Conservation (phyloP, 306 rosid genomes). For the Crataegus laevigata region DNA sequence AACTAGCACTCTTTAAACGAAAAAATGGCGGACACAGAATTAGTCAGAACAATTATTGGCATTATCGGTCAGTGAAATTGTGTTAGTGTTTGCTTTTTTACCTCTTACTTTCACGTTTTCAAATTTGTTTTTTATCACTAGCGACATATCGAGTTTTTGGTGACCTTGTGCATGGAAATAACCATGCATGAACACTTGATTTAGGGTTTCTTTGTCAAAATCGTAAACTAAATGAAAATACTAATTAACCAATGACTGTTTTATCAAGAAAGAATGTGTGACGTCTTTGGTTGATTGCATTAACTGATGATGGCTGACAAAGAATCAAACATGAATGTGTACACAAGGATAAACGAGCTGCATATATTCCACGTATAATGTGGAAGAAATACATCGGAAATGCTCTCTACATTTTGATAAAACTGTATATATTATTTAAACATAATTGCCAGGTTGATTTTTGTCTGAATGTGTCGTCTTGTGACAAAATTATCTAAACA, state of each 20-base stretch:
- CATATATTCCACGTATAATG: neutral
- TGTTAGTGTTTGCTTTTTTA: neutral
- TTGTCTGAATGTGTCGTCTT: neutral
- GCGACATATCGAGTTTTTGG: neutral
- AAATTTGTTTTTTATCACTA: neutral
- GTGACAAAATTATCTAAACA: neutral
- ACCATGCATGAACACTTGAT: too few species aligned
- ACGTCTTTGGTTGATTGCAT: too few species aligned
- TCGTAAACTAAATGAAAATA: too few species aligned
- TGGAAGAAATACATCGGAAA: neutral
- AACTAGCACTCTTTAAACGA: neutral
- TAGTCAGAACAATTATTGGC: conserved; percentile 35
- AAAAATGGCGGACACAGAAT: neutral
- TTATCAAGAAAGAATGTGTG: too few species aligned
- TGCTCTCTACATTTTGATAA: neutral
- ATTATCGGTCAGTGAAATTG: conserved; percentile 34
- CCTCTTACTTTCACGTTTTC: neutral
- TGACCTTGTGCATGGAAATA: too few species aligned
- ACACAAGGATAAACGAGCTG: neutral
- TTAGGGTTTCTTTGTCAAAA: too few species aligned
- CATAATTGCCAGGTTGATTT: neutral
- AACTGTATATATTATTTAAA: neutral
- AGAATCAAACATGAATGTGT: neutral
- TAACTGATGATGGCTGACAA: too few species aligned
- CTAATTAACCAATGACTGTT: too few species aligned